Conservation (phyloP, 2,329 filamentous ascomycete species). For the Cercospora sp. region DNA sequence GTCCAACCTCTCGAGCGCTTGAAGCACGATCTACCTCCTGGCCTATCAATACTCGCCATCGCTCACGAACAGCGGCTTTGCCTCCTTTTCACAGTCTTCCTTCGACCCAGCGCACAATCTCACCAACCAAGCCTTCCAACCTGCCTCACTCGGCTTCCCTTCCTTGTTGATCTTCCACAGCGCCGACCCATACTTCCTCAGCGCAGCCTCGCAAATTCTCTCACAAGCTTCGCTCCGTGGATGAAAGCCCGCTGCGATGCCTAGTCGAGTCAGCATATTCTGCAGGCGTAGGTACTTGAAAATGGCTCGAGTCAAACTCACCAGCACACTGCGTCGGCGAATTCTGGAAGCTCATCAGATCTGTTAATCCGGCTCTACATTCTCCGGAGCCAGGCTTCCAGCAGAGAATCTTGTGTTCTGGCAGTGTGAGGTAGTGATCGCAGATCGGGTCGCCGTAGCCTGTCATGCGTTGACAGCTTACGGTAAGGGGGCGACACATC, state of each 20-base stretch:
- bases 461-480: constrained; percentile 13
- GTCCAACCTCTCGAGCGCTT: neutral
- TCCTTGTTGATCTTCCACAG: constrained; percentile 6
- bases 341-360: constrained; percentile 20
- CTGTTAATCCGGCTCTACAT: constrained; percentile 11
- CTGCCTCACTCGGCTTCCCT: neutral
- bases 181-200: constrained; percentile 11
- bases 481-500: constrained; percentile 21
- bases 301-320: neutral
- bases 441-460: constrained; percentile 3
- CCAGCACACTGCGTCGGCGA: constrained; percentile 21
- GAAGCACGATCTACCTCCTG: neutral
- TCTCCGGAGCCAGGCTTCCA: constrained; percentile 12
- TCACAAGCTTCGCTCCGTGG: constrained; percentile 1
- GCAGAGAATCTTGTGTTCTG: constrained; percentile 19
- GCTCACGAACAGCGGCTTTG: neutral
- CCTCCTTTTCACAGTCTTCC: neutral
- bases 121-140: neutral
- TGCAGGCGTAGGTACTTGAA: neutral
- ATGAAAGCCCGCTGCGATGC: constrained; percentile 7
- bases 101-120: neutral
- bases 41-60: neutral
- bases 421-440: constrained; percentile 15
- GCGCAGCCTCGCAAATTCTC: constrained; percentile 1
- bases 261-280: neutral